These are phyloP conservation scores for Cladobotryum protrusum DNA, from an alignment of 2,329 filamentous ascomycete species.

Conservation along the genomic window DNA sequence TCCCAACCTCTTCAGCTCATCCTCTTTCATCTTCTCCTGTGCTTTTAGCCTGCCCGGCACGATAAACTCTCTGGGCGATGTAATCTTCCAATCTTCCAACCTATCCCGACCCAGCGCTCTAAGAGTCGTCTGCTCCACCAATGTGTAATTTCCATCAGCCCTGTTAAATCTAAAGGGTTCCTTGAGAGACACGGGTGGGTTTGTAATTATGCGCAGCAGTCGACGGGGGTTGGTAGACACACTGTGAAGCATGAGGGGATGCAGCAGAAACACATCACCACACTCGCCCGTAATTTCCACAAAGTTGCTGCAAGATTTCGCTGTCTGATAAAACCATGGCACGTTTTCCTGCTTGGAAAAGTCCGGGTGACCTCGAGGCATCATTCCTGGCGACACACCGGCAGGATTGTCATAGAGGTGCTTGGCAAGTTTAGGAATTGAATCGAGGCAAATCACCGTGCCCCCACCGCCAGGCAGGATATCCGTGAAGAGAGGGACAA, in stretches of 20 bases:
- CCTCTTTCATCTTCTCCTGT: conserved; percentile 22
- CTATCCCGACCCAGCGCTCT: conserved; percentile 39
- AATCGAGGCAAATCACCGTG: conserved; percentile 55
- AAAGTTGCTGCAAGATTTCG: conserved; percentile 37
- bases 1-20: conserved; percentile 37
- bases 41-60: conserved; percentile 32
- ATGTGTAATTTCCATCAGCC: conserved; percentile 41
- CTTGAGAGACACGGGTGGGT: conserved; percentile 45
- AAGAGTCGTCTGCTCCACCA: conserved; percentile 52
- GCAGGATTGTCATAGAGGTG: conserved; percentile 56
- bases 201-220: conserved; percentile 16
- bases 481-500: conserved; percentile 63
- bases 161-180: conserved; percentile 49
- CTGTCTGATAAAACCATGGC: conserved; percentile 39
- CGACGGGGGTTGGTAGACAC: conserved; percentile 33
- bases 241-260: conserved; percentile 54
- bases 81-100: conserved; percentile 47
- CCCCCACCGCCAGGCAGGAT: conserved; percentile 55
- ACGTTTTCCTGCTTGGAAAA: conserved; percentile 38
- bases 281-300: conserved; percentile 46
- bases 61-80: conserved; percentile 41
- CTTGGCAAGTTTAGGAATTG: conserved; percentile 50
- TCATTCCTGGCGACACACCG: conserved; percentile 61
- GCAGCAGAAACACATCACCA: conserved; percentile 51
- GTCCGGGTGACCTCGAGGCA: conserved; percentile 43